Conservation (phyloP, 2,329 filamentous ascomycete species). For the Microdochium trichocladiopsis region DNA sequence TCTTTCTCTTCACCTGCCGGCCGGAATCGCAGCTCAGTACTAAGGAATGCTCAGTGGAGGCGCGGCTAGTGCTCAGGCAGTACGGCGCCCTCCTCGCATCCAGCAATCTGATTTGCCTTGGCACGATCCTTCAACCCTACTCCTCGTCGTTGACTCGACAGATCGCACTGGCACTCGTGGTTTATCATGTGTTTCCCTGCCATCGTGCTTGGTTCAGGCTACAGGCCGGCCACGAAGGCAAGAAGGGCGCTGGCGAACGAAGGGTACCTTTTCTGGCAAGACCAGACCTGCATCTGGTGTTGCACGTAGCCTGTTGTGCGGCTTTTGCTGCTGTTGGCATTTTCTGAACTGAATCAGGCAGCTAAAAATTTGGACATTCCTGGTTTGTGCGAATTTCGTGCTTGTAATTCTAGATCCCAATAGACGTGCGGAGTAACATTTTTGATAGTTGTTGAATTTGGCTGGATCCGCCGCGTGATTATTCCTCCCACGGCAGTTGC, state of each 20-base stretch:
- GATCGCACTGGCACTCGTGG: conserved; percentile 32
- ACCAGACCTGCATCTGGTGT: conserved; percentile 34
- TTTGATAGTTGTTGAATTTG: no score
- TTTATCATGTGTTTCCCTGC: conserved; percentile 42
- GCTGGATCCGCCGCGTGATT: no score
- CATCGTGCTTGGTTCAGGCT: conserved; percentile 32
- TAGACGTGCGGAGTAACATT: no score
- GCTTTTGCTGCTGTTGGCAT: conserved; percentile 24
- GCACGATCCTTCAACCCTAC: conserved; percentile 20
- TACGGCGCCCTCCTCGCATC: conserved; percentile 39
- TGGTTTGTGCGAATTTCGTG: no score
- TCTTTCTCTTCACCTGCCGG: conserved; percentile 34
- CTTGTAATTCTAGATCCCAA: no score
- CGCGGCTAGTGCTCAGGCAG: conserved; percentile 35
- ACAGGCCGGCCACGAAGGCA: conserved; percentile 8
- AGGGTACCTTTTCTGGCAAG: conserved; percentile 28
- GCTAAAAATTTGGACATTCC: no score
- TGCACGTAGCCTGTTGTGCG: conserved; percentile 26
- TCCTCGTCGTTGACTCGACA: conserved; percentile 20
- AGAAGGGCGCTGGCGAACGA: conserved; percentile 9
- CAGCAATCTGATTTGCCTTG: conserved; percentile 34
- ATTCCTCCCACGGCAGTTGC: no score
- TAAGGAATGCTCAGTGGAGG: conserved; percentile 24
- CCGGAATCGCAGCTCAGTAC: conserved; percentile 33
- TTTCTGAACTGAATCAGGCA: conserved; percentile 10